phyloP scores from a whole-genome alignment of 2,329 filamentous ascomycete genomes.

The Immersiporthe knoxdaviesiana region DNA sequence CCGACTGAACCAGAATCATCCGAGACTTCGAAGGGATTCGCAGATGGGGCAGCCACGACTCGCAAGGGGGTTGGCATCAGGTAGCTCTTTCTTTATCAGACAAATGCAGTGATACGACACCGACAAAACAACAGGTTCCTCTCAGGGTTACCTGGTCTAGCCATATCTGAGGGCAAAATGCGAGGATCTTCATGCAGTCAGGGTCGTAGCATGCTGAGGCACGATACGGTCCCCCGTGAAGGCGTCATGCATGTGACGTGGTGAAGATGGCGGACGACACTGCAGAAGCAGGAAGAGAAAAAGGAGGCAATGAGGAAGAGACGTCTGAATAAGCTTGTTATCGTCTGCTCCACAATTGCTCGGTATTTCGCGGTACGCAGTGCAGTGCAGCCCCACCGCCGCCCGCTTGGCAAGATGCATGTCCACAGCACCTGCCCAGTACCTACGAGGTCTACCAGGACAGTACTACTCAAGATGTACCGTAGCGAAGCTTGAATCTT shows the following conservation, averaged over 20 bases:
- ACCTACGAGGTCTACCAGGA: background rate
- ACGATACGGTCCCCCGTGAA: background rate
- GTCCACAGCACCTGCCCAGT: background rate
- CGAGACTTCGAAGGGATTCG: background rate
- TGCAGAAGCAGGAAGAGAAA: background rate
- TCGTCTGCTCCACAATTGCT: background rate
- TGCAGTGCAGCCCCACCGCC: background rate
- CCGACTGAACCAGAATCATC: background rate
- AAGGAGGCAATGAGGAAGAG: background rate
- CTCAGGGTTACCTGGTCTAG: background rate
- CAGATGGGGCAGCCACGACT: no score
- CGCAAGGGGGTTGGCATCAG: background rate
- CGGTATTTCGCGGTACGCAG: background rate
- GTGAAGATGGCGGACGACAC: no score
- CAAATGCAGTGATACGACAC: background rate
- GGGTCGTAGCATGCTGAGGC: background rate
- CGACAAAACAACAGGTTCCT: background rate
- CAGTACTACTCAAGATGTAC: no score
- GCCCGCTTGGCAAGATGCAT: background rate
- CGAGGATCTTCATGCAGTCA: background rate
- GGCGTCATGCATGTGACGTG: background rate
- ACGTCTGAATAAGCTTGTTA: conserved; percentile 10
- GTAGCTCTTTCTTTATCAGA: background rate
- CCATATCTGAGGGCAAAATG: background rate
- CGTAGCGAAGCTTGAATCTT: background rate